Percentiles rank a stretch among this genome's conserved stretches.
Evolutionary conservation across 2,329 filamentous ascomycete species (phyloP).

Genomic region (Penicillium freii): DNA sequence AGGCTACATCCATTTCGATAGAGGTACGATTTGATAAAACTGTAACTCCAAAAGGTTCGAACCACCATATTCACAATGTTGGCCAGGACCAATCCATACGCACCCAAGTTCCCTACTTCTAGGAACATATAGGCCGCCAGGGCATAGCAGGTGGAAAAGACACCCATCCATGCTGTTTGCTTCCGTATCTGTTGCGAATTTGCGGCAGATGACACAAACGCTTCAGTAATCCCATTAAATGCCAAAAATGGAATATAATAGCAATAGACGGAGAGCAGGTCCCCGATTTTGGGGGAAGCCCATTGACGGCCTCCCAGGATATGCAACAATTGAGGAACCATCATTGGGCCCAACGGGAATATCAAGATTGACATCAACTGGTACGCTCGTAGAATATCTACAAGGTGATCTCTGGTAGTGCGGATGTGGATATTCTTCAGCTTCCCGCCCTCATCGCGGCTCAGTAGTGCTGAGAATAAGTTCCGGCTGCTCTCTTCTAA

Average conservation of each 20-base stretch:
- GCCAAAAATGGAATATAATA: conserved; percentile 92
- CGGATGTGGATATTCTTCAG: conserved; percentile 21
- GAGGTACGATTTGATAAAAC: conserved; percentile 70
- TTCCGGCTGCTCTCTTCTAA: conserved; percentile 90
- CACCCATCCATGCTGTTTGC: conserved; percentile 81
- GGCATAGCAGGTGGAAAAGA: conserved; percentile 75
- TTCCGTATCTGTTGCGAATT: conserved; percentile 68
- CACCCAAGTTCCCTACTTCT: conserved; percentile 66
- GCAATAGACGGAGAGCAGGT: conserved; percentile 76
- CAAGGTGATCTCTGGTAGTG: conserved; percentile 33
- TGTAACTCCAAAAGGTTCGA: conserved; percentile 75
- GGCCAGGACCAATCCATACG: conserved; percentile 76
- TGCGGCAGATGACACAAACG: conserved; percentile 87
- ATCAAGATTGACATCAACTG: conserved; percentile 68
- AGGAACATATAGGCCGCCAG: conserved; percentile 73
- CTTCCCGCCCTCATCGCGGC: conserved; percentile 32
- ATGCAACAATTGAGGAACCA: conserved; percentile 70
- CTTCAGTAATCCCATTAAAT: conserved; percentile 86
- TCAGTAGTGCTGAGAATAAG: conserved; percentile 79
- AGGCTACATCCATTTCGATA: conserved; percentile 45
- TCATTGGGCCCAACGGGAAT: conserved; percentile 68
- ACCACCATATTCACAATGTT: conserved; percentile 89
- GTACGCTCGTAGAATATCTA: conserved; percentile 67
- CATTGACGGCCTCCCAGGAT: conserved; percentile 76
- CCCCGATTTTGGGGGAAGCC: conserved; percentile 69